phyloP scores from a whole-genome alignment of 169 alveolate genomes.

The Amoebophrya sp. region DNA sequence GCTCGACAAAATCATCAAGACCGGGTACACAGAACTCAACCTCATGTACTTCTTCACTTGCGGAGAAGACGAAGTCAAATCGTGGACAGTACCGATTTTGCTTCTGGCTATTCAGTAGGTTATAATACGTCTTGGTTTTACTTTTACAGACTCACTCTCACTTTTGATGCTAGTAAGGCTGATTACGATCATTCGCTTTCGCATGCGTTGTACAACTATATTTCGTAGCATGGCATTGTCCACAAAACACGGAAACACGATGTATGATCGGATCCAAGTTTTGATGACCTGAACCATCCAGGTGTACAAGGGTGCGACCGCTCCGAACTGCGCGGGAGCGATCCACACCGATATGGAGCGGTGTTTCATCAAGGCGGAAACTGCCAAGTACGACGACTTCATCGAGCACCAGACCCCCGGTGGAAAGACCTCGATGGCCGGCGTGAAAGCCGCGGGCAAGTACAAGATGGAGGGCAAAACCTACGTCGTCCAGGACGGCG shows the following conservation, averaged over 20 bases:
- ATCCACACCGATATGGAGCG: slow-evolving; percentile 86
- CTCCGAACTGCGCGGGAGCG: slow-evolving; percentile 67
- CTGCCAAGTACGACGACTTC: slow-evolving; percentile 71
- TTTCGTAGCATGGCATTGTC: too few relatives aligned
- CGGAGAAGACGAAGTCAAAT: slow-evolving; percentile 98
- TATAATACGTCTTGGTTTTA: too few relatives aligned
- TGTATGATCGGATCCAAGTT: too few relatives aligned
- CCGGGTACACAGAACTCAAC: slow-evolving; percentile 86
- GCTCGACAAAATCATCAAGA: slow-evolving; percentile 84
- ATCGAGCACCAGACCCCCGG: slow-evolving; percentile 35
- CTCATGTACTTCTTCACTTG: slow-evolving; percentile 97
- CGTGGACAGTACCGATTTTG: slow-evolving; percentile 89
- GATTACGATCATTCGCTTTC: too few relatives aligned
- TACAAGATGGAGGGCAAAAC: background rate
- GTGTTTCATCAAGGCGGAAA: slow-evolving; percentile 98
- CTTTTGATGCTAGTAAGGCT: too few relatives aligned
- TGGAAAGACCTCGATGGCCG: background rate
- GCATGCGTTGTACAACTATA: too few relatives aligned
- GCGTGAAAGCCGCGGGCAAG: background rate
- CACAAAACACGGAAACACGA: too few relatives aligned
- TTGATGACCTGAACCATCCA: too few relatives aligned
- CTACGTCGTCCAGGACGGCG: background rate
- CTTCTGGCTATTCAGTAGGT: too few relatives aligned
- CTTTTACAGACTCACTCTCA: too few relatives aligned
- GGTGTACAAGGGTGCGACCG: slow-evolving; percentile 77